These are phyloP conservation scores for Petasospora rhodanensis DNA, from an alignment of 1,139 yeast genomes.

Conservation along the genomic window DNA sequence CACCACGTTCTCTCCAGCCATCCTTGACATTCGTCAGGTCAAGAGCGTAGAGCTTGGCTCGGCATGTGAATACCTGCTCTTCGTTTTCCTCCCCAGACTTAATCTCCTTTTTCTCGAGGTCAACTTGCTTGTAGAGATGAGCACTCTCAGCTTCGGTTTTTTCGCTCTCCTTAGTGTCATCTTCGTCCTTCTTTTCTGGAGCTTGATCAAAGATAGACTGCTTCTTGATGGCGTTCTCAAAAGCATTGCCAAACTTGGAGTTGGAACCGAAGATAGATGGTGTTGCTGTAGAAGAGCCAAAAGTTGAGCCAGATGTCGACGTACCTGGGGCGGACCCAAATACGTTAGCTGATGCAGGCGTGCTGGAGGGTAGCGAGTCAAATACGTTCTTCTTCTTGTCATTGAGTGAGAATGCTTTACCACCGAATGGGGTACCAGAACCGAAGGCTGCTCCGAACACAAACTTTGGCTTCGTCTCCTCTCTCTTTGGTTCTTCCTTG, in stretches of 20 bases:
- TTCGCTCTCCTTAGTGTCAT: conserved; percentile 10
- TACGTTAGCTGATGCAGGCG: conserved; percentile 4
- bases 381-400: conserved; percentile 33
- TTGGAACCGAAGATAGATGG: conserved; percentile 64
- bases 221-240: conserved; percentile 43
- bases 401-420: conserved; percentile 30
- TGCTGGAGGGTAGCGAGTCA: conserved; percentile 21
- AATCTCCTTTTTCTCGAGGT: conserved; percentile 43
- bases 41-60: conserved; percentile 77
- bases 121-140: conserved; percentile 26
- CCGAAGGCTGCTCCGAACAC: conserved; percentile 65
- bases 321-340: too few species aligned
- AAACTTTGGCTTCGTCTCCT: conserved; percentile 30
- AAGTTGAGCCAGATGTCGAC: conserved; percentile 1
- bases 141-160: conserved; percentile 9
- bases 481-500: conserved; percentile 5
- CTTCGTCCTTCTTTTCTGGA: conserved; percentile 12
- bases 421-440: conserved; percentile 44
- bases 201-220: conserved; percentile 50
- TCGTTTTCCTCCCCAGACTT: conserved; percentile 93
- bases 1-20: conserved; percentile 97
- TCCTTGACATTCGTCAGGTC: conserved; percentile 56
- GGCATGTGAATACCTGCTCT: conserved; percentile 57
- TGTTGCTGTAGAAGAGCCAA: too few species aligned
- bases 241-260: conserved; percentile 56